phyloP scores from a whole-genome alignment of 2,329 filamentous ascomycete species.

The Colletotrichum agaves region DNA sequence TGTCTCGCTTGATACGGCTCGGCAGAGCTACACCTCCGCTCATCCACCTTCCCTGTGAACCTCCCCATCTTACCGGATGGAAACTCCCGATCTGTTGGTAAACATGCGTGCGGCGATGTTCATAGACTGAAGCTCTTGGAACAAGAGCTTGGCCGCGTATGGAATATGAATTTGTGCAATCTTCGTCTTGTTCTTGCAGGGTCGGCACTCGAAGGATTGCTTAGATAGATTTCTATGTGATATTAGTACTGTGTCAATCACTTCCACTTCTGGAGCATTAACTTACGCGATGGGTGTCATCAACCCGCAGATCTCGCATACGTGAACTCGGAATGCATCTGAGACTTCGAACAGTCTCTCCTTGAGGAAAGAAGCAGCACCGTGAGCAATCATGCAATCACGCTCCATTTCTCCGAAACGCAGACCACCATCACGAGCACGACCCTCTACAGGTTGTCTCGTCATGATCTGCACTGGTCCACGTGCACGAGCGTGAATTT shows the following conservation, averaged over 20 bases:
- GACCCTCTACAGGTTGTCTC: conserved; percentile 96
- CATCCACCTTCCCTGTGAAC: neutral
- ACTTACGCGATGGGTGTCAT: conserved; percentile 99
- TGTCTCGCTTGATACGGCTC: too few relatives aligned
- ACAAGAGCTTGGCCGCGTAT: conserved; percentile 96
- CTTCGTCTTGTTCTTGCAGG: conserved; percentile 99
- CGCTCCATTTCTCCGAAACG: conserved; percentile 99
- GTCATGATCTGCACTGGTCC: conserved; percentile 98
- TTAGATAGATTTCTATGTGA: conserved; percentile 84
- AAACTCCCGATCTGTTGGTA: conserved; percentile 82
- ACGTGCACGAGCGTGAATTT: conserved; percentile 98
- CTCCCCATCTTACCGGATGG: conserved; percentile 64
- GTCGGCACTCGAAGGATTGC: conserved; percentile 94
- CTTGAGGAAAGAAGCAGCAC: conserved; percentile 95
- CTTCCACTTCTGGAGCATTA: conserved; percentile 11
- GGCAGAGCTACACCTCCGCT: neutral
- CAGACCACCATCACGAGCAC: conserved; percentile 95
- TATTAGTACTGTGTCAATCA: conserved; percentile 47
- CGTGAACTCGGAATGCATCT: conserved; percentile 96
- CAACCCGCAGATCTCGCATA: conserved; percentile 97
- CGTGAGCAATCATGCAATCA: conserved; percentile 99
- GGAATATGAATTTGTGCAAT: conserved; percentile 98
- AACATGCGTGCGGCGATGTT: conserved; percentile 99
- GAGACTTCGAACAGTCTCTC: conserved; percentile 97
- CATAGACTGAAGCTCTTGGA: conserved; percentile 98